These are phyloP conservation scores for Russula virescens DNA, from an alignment of 768 basidiomycete genomes.

Conservation along the genomic window DNA sequence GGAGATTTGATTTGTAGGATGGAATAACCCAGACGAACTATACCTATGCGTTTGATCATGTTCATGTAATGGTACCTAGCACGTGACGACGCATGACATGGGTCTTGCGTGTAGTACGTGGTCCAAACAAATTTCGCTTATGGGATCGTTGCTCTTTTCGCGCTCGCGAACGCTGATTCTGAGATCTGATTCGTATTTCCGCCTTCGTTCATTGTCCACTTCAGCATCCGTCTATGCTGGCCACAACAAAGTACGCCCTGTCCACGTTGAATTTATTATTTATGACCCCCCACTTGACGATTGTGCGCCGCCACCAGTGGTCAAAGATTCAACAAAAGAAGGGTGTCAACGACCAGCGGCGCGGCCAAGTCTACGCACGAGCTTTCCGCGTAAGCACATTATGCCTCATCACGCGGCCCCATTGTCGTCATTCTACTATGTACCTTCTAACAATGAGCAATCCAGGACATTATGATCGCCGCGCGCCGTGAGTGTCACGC, in stretches of 20 bases:
- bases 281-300: background rate
- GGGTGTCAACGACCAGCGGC: conserved; percentile 18
- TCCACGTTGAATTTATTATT: background rate
- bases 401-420: too few relatives aligned
- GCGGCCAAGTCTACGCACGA: conserved; percentile 17
- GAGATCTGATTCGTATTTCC: too few relatives aligned
- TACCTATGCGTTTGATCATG: background rate
- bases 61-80: background rate
- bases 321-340: conserved; percentile 25
- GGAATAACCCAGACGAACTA: background rate
- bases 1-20: background rate
- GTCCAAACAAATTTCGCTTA: too few relatives aligned
- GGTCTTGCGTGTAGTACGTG: too few relatives aligned
- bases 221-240: conserved; percentile 8
- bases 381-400: conserved; percentile 15
- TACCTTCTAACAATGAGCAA: background rate
- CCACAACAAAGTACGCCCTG: conserved; percentile 23
- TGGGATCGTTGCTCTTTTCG: background rate
- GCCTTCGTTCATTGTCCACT: conserved; percentile 5
- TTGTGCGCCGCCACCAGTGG: conserved; percentile 13
- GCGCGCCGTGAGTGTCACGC: conserved; percentile 22
- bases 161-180: background rate
- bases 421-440: too few relatives aligned
- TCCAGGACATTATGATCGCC: conserved; percentile 23
- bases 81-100: background rate